Evolutionary conservation across 2,329 filamentous ascomycete species (phyloP).

Genomic region (Monosporascus sp.): DNA sequence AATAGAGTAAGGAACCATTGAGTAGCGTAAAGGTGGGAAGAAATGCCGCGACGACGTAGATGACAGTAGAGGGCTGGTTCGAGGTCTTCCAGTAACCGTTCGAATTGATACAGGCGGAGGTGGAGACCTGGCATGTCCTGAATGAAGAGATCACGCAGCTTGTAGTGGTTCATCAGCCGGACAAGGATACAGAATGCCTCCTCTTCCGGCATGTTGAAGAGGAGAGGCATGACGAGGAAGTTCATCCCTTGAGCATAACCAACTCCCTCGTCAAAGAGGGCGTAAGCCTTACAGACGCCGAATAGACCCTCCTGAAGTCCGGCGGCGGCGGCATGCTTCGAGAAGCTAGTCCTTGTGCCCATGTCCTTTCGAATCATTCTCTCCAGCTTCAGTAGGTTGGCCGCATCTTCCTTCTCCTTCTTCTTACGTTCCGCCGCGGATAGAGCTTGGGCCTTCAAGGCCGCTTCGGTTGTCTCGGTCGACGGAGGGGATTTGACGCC

Average conservation of each 20-base stretch:
- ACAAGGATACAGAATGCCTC: slow-evolving; percentile 94
- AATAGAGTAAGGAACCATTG: slow-evolving; percentile 99
- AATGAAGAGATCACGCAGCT: slow-evolving; percentile 85
- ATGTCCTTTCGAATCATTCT: slow-evolving; percentile 88
- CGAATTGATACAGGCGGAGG: slow-evolving; percentile 89
- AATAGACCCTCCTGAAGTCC: slow-evolving; percentile 92
- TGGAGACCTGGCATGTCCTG: slow-evolving; percentile 96
- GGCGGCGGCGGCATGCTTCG: slow-evolving; percentile 87
- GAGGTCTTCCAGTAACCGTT: slow-evolving; percentile 85
- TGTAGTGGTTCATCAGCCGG: slow-evolving; percentile 93
- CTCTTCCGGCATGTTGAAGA: slow-evolving; percentile 98
- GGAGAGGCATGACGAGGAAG: slow-evolving; percentile 90
- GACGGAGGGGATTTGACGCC: slow-evolving; percentile 49
- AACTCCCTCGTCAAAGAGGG: slow-evolving; percentile 87
- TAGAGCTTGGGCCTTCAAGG: slow-evolving; percentile 59
- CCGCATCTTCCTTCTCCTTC: slow-evolving; percentile 72
- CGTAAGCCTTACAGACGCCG: slow-evolving; percentile 95
- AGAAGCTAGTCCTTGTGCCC: slow-evolving; percentile 89
- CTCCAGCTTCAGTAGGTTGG: slow-evolving; percentile 73
- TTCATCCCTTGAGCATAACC: slow-evolving; percentile 99
- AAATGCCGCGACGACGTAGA: slow-evolving; percentile 79
- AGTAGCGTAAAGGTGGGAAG: slow-evolving; percentile 89
- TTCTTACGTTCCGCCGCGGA: slow-evolving; percentile 65
- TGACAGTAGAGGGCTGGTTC: slow-evolving; percentile 95
- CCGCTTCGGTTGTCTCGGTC: slow-evolving; percentile 58